These are phyloP conservation scores for Bipolaris zeicola DNA, from an alignment of 2,329 filamentous ascomycete genomes.

Conservation along the genomic window DNA sequence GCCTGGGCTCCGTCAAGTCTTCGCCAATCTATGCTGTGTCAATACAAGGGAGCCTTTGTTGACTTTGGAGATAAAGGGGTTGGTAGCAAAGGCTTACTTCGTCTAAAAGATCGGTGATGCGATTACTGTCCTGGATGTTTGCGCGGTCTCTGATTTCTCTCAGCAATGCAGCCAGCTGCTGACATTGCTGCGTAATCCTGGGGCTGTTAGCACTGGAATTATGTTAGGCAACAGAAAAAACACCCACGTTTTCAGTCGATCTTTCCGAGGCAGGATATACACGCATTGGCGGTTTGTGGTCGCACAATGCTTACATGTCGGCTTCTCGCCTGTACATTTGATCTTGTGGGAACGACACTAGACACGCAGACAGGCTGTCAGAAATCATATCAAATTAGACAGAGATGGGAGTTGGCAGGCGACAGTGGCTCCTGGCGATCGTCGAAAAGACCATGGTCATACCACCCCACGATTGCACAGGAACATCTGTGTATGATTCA, in stretches of 20 bases:
- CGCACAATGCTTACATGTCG: slow-evolving; percentile 47
- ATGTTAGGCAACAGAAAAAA: not conserved
- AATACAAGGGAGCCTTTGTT: slow-evolving; percentile 2
- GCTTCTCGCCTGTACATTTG: slow-evolving; percentile 48
- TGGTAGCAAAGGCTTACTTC: slow-evolving; percentile 16
- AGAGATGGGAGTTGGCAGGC: slow-evolving; percentile 5
- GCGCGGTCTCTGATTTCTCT: slow-evolving; percentile 22
- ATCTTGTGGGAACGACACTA: slow-evolving; percentile 50
- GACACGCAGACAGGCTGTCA: slow-evolving; percentile 14
- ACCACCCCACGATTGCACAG: not conserved
- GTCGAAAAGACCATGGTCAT: not conserved
- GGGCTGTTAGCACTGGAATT: slow-evolving; percentile 15
- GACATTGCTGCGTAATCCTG: slow-evolving; percentile 39
- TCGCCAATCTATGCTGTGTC: slow-evolving; percentile 32
- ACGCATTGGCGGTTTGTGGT: slow-evolving; percentile 42
- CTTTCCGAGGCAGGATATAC: slow-evolving; percentile 48
- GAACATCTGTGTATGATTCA: slow-evolving; percentile 3
- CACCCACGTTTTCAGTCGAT: slow-evolving; percentile 46
- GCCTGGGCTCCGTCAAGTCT: slow-evolving; percentile 29
- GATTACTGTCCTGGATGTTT: slow-evolving; percentile 27
- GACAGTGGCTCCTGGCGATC: not conserved
- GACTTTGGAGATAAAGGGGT: not conserved
- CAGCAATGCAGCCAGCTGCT: slow-evolving; percentile 35
- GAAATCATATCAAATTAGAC: slow-evolving; percentile 7
- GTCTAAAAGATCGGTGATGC: slow-evolving; percentile 33